Conservation (phyloP, 1,284 basidiomycete genomes). For the Ustilago bromivora region DNA sequence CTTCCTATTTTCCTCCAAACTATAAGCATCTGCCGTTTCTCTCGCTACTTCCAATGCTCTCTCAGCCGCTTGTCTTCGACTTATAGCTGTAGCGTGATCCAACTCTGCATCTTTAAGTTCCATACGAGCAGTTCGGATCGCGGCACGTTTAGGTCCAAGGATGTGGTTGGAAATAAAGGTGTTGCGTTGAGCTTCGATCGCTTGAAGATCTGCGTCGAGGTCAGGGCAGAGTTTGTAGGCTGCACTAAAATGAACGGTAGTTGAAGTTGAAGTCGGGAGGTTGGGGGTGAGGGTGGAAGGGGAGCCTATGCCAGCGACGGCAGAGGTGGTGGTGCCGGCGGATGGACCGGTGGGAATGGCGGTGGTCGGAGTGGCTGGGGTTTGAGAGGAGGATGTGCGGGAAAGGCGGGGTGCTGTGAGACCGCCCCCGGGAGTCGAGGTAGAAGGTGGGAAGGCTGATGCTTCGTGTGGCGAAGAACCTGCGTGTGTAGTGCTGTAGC, state of each 20-base stretch:
- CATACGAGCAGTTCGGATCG: neutral
- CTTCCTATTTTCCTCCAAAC: conserved; percentile 47
- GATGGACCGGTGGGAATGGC: conserved; percentile 17
- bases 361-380: conserved; percentile 13
- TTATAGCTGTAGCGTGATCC: conserved; percentile 3
- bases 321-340: conserved; percentile 5
- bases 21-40: conserved; percentile 43
- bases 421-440: conserved; percentile 8
- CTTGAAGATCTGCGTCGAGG: conserved; percentile 33
- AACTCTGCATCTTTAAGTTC: conserved; percentile 29
- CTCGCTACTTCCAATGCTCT: conserved; percentile 27
- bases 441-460: conserved; percentile 36
- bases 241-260: conserved; percentile 15
- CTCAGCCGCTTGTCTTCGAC: conserved; percentile 14
- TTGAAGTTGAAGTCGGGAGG: neutral
- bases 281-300: conserved; percentile 16
- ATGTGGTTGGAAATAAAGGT: conserved; percentile 23
- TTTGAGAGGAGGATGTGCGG: conserved; percentile 41
- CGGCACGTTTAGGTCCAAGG: conserved; percentile 11
- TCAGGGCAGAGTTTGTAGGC: conserved; percentile 32
- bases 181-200: conserved; percentile 18
- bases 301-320: neutral
- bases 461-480: conserved; percentile 37
- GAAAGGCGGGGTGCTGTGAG: conserved; percentile 26
- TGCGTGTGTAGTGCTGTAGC: conserved; percentile 6